Evolutionary conservation across 2,329 filamentous ascomycete genomes (phyloP), one percentile per base, ranked within the genome.

Genomic region (Penicillium fuscoglaucum): DNA sequence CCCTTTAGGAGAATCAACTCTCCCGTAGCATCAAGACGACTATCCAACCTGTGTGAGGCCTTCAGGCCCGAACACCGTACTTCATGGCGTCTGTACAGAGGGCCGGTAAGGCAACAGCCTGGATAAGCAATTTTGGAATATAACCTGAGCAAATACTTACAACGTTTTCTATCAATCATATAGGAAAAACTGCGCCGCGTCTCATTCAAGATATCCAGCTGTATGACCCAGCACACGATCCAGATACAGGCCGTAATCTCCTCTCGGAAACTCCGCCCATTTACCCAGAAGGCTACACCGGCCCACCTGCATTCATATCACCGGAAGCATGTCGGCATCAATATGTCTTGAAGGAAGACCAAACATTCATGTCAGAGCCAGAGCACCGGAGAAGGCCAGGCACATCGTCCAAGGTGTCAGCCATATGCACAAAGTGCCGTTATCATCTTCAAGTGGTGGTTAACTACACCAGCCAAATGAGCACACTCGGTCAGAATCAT

Each of bases 351-450:
- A 89, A 90, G 68, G 61, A 74, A 21, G 76, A 78, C 46, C 85
- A 88, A 70, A 84, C 82, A 54, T 71, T 76, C 33, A 68, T 81
- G 28, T 79, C 81, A 6, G 69, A 71, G 12, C 70, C 76, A 44
- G 75, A 75, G 19, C 71, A 75, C 51, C 70, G 68, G 58, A 73
- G 74, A 46, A 67, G 56, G 19, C 70, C 74, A 12, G 79, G 81
- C 56, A 79, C 80, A 3, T 69, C 78, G 47, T 86, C 83, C 69
- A 84, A 81, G 63, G 77, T 88, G 29, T 82, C 86, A 17, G 80
- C 85, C 4, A 80, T 85, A 63, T 90, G 88, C 72, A 74, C 79
- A 56, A 79, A 77, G 59, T 90, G 88, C 69, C 82, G 84, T 52
- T 80, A 80, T 67, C 87, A 90, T 72, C 75, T 89, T 44, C 80